Percentiles rank a stretch among this genome's conserved stretches.
Conservation (phyloP, 345 rosid species). For the Bruguiera parviflora region DNA sequence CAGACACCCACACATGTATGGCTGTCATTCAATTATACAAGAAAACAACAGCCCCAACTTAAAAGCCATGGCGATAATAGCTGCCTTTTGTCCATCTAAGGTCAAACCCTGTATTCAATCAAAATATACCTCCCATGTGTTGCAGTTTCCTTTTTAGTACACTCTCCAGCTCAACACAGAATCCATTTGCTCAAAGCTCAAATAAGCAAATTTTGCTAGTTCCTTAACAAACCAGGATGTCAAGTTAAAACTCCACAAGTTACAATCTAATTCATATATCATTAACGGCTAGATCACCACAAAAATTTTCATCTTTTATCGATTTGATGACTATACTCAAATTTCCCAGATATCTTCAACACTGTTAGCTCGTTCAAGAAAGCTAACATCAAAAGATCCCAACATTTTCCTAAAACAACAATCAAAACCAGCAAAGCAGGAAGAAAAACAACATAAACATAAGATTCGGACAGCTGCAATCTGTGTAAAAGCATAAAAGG, state of each 20-base stretch:
- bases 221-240: background rate
- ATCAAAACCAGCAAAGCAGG: background rate
- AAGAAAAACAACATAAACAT: slow-evolving; percentile 3
- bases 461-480: background rate
- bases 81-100: slow-evolving; percentile 2
- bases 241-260: background rate
- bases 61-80: no score
- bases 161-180: background rate
- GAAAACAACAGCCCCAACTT: slow-evolving; percentile 3
- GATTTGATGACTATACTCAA: slow-evolving; percentile 13
- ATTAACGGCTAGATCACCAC: background rate
- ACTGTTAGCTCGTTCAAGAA: slow-evolving; percentile 7
- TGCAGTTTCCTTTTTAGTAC: no score
- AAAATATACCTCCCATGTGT: background rate
- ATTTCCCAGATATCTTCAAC: slow-evolving; percentile 16
- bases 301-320: slow-evolving; percentile 2
- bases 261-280: background rate
- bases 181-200: slow-evolving; percentile 1
- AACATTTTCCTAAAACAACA: slow-evolving; percentile 13
- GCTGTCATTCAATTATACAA: no score
- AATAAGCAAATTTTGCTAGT: background rate
- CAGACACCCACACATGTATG: no score
- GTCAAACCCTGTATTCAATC: slow-evolving; percentile 5
- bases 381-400: slow-evolving; percentile 12
- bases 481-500: background rate